Conservation (phyloP, 202 grass and related monocot species). For the Sporobolus alterniflorus region DNA sequence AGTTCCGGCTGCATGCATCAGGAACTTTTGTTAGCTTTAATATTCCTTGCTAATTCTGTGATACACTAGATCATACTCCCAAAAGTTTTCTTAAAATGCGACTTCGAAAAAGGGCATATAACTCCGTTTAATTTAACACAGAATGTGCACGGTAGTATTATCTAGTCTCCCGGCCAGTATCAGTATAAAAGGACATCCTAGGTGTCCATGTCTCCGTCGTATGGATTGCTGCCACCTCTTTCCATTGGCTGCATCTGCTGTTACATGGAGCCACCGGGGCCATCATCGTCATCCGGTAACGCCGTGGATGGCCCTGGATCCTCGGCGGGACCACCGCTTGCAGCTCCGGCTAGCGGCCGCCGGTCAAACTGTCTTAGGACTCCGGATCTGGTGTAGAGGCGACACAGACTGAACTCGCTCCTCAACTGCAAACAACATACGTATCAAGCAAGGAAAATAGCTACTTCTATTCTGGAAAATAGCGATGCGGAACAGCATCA, state of each 20-base stretch:
- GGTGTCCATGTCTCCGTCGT: conserved; percentile 19
- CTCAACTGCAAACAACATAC: conserved; percentile 64
- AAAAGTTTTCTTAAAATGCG: not conserved
- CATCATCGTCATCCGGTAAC: conserved; percentile 51
- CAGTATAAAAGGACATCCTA: conserved; percentile 46
- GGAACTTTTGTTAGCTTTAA: not conserved
- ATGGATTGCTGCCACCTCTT: not conserved
- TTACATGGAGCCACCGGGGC: conserved; percentile 21
- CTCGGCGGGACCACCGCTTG: not conserved
- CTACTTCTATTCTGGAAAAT: no score
- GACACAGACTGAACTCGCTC: conserved; percentile 86
- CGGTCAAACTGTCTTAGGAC: conserved; percentile 67
- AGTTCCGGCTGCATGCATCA: not conserved
- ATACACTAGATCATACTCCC: not conserved
- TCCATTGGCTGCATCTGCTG: conserved; percentile 1
- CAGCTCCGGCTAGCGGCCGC: conserved; percentile 38
- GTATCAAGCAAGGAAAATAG: not conserved
- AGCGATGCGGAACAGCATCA: not conserved
- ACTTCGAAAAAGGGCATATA: not conserved
- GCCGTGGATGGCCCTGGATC: conserved; percentile 20
- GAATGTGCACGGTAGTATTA: not conserved
- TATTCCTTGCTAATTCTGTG: not conserved
- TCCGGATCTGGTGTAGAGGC: conserved; percentile 68
- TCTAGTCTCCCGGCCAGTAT: conserved; percentile 43
- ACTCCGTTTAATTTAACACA: no score